These are phyloP conservation scores for Rhinocladiella similis DNA, from an alignment of 2,329 filamentous ascomycete genomes.

Conservation along the genomic window DNA sequence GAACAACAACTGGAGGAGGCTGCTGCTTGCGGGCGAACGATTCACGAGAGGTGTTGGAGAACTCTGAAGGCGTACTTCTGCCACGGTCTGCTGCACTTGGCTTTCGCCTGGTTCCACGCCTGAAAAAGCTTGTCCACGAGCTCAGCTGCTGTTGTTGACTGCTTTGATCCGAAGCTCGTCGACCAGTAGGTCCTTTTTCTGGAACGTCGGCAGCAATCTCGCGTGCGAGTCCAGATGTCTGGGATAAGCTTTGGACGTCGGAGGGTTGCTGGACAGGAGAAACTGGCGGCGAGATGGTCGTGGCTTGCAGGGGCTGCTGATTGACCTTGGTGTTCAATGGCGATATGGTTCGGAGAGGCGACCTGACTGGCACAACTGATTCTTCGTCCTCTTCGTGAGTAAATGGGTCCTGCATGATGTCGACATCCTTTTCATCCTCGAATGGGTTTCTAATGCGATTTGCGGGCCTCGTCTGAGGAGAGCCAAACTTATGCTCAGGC, in stretches of 20 bases:
- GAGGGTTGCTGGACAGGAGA: constrained; percentile 49
- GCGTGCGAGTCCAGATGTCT: constrained; percentile 51
- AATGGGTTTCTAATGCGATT: constrained; percentile 28
- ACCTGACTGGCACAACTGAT: constrained; percentile 23
- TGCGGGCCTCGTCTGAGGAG: background rate
- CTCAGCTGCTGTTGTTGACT: constrained; percentile 37
- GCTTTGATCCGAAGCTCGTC: constrained; percentile 58
- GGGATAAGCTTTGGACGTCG: constrained; percentile 54
- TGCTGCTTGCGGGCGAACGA: constrained; percentile 67
- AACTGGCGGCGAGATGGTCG: constrained; percentile 47
- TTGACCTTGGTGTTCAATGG: constrained; percentile 8
- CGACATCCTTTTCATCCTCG: constrained; percentile 30
- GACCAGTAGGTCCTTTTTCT: constrained; percentile 52
- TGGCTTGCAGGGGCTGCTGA: constrained; percentile 27
- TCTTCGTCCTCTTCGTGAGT: constrained; percentile 21
- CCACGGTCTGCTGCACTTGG: constrained; percentile 52
- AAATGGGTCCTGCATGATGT: constrained; percentile 25
- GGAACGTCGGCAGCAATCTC: constrained; percentile 55
- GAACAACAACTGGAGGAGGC: constrained; percentile 39
- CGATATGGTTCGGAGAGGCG: constrained; percentile 24
- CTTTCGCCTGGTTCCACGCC: constrained; percentile 59
- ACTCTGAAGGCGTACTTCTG: constrained; percentile 67
- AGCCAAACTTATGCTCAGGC: background rate
- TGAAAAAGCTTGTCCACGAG: constrained; percentile 74
- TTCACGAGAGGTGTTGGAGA: constrained; percentile 87